Evolutionary conservation across 305 asterid genomes (phyloP).

Genomic region (Fraxinus velutina): DNA sequence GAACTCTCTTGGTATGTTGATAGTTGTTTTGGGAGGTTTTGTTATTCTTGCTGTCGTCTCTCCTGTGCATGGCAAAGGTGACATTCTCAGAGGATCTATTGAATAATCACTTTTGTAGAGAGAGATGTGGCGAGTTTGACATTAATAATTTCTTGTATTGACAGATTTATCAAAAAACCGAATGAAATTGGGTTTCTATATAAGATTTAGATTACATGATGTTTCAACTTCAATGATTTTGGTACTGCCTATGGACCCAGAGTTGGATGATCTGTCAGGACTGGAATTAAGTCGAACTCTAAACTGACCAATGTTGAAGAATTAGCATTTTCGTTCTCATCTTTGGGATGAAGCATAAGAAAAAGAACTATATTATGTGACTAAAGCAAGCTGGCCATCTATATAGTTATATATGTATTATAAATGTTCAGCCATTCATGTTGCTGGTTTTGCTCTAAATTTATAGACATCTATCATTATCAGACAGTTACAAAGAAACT

Average conservation of each 20-base stretch:
- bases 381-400: neutral
- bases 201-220: neutral
- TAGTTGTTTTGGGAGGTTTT: constrained; percentile 57
- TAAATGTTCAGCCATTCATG: neutral
- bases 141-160: neutral
- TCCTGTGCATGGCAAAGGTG: constrained; percentile 46
- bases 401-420: neutral
- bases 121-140: neutral
- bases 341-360: neutral
- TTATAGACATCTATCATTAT: neutral
- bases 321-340: neutral
- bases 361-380: neutral
- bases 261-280: neutral
- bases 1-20: constrained; percentile 65
- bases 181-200: neutral
- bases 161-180: neutral
- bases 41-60: constrained; percentile 59
- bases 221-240: neutral
- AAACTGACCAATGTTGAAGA: neutral
- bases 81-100: constrained; percentile 23
- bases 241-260: neutral
- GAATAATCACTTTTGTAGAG: constrained; percentile 29
- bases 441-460: neutral
- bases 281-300: neutral
- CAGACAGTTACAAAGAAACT: neutral